Evolutionary conservation across 2,329 filamentous ascomycete genomes (phyloP).

Genomic region (Coleophoma eucalyptorum): DNA sequence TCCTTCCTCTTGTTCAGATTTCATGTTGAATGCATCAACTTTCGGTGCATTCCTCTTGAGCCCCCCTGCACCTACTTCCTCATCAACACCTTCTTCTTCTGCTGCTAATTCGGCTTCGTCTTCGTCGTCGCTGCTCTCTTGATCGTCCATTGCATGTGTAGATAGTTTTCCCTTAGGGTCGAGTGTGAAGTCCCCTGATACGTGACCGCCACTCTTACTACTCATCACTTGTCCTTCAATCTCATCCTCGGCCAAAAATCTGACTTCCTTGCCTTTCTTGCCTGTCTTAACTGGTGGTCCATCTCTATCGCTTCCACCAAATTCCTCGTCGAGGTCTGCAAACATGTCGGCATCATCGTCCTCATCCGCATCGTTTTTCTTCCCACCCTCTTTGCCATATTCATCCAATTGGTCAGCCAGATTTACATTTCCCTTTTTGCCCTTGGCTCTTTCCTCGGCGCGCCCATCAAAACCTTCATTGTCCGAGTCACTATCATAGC

Average conservation of each 20-base stretch:
- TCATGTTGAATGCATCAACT: slow-evolving; percentile 95
- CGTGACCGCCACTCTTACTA: slow-evolving; percentile 71
- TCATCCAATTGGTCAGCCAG: slow-evolving; percentile 50
- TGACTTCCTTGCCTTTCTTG: slow-evolving; percentile 61
- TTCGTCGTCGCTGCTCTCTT: slow-evolving; percentile 55
- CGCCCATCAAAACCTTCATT: slow-evolving; percentile 84
- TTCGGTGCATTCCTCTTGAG: slow-evolving; percentile 92
- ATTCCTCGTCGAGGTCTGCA: slow-evolving; percentile 61
- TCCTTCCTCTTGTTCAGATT: slow-evolving; percentile 84
- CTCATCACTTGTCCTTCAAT: slow-evolving; percentile 77
- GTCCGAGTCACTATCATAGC: slow-evolving; percentile 91
- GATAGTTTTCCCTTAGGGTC: slow-evolving; percentile 45
- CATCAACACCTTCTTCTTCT: slow-evolving; percentile 73
- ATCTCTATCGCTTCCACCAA: slow-evolving; percentile 48
- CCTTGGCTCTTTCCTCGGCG: slow-evolving; percentile 54
- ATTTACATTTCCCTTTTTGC: slow-evolving; percentile 38
- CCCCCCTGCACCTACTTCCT: slow-evolving; percentile 84
- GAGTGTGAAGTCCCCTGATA: slow-evolving; percentile 56
- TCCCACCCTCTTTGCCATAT: slow-evolving; percentile 37
- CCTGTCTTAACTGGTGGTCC: slow-evolving; percentile 44
- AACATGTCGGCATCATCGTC: slow-evolving; percentile 84
- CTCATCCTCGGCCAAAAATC: slow-evolving; percentile 52
- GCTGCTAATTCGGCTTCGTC: slow-evolving; percentile 73
- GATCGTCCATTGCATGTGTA: slow-evolving; percentile 31
- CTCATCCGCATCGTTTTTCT: slow-evolving; percentile 36